Evolutionary conservation across 2,329 filamentous ascomycete species (phyloP), one percentile per base, ranked within the genome.

Genomic region (Lachnellula occidentalis): DNA sequence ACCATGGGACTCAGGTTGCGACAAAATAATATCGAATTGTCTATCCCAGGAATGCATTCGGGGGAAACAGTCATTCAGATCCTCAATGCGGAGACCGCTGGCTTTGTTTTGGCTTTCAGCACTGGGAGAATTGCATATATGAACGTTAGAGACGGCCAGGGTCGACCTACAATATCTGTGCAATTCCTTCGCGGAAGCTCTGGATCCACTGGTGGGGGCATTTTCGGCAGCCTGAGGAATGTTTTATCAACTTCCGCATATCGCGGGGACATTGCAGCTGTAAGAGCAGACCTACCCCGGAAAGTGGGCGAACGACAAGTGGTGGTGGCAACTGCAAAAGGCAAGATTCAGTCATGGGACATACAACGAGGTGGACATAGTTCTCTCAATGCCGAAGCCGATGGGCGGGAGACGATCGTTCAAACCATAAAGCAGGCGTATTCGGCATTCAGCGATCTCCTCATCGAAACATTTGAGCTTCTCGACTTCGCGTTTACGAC

Each of bases 341-440:
- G 88, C 27, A 81, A 85, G 55, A 74, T 99, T 24, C 87, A 95
- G 64, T 80, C 86, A 7, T 99, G 94, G 94, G 88, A 87, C 66
- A 79, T 96, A 43, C 90, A 92, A 66, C 90, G 92, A 70, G 89
- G 88, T 57, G 92, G 92, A 34, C 89, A 92, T 61, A 86, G 91
- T 66, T 83, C 88, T 43, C 78, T 90, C 47, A 80, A 87, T 46
- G 80, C 80, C 24, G 89, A 92, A 58, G 76, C 85, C 21, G 88
- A 95, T 68, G 76, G 85, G 54, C 82, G 84, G 53, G 82, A 85
- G 21, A 72, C 79, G 4, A 77, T 96, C 36, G 68, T 86, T 15
- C 70, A 76, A 2, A 82, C 84, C 34, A 73, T 95, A 17, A 79
- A 81, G 51, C 73, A 79, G 39, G 72, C 77, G 11, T 78, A 80